Percentiles rank a stretch among this genome's conserved stretches.
phyloP scores from a whole-genome alignment of 257 asterid genomes.

The Solanum tacnaense region DNA sequence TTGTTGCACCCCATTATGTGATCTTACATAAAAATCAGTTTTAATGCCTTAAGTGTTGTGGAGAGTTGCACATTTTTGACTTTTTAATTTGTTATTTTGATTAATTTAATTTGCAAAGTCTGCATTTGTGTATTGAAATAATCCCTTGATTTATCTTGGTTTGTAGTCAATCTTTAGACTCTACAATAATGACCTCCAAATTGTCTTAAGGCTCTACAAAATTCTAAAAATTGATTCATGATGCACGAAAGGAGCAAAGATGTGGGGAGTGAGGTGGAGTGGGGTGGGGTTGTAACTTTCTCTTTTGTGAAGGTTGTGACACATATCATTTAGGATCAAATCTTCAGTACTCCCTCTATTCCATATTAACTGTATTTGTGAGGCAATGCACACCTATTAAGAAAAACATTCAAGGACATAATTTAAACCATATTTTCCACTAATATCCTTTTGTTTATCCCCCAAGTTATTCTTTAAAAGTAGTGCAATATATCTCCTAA shows the following conservation, averaged over 20 bases:
- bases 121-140: not conserved
- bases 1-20: not conserved
- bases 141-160: not conserved
- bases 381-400: not conserved
- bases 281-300: not conserved
- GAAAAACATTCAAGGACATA: not conserved
- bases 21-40: not conserved
- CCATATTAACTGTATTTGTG: not conserved
- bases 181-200: not conserved
- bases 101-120: not conserved
- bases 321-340: not conserved
- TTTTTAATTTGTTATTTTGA: not conserved
- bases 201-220: not conserved
- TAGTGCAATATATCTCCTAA: not conserved
- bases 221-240: not conserved
- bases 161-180: not conserved
- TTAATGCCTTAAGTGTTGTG: not conserved
- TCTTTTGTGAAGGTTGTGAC: not conserved
- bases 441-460: not conserved
- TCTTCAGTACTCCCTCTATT: not conserved
- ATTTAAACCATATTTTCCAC: not conserved
- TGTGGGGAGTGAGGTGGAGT: not conserved
- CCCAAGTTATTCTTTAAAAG: not conserved
- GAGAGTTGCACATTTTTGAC: not conserved
- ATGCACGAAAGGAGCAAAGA: not conserved